These are phyloP conservation scores for Fraxinus pennsylvanica DNA, from an alignment of 257 asterid genomes.

Conservation along the genomic window DNA sequence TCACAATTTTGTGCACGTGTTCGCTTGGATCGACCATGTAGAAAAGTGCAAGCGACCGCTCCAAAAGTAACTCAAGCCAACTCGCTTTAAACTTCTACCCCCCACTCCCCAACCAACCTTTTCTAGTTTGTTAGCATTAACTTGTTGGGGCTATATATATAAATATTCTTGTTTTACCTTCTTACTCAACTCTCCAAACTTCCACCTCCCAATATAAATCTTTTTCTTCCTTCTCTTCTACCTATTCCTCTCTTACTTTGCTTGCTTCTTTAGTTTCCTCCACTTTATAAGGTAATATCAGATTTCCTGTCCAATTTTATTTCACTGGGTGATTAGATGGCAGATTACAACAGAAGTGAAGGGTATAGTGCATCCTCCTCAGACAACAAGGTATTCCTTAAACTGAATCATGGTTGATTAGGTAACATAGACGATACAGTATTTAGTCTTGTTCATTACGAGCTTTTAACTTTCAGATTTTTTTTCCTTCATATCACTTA, in stretches of 20 bases:
- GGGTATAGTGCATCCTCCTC: constrained; percentile 34
- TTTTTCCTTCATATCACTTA: neutral
- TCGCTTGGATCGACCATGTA: neutral
- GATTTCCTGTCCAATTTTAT: constrained; percentile 40
- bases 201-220: neutral
- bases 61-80: neutral
- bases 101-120: neutral
- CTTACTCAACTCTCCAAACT: constrained; percentile 22
- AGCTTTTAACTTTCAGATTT: neutral
- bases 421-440: neutral
- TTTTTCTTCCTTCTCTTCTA: constrained; percentile 6
- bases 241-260: constrained; percentile 30
- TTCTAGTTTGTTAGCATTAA: constrained; percentile 9
- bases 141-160: neutral
- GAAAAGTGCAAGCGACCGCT: neutral
- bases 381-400: constrained; percentile 33
- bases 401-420: neutral
- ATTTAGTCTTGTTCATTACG: neutral
- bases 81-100: neutral
- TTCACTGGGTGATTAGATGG: constrained; percentile 38
- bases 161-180: constrained; percentile 21
- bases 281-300: constrained; percentile 44
- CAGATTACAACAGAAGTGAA: constrained; percentile 47
- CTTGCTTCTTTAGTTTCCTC: constrained; percentile 58
- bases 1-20: neutral